These are phyloP conservation scores for Fomitopsis serialis DNA, from an alignment of 768 basidiomycete species.

Conservation along the genomic window DNA sequence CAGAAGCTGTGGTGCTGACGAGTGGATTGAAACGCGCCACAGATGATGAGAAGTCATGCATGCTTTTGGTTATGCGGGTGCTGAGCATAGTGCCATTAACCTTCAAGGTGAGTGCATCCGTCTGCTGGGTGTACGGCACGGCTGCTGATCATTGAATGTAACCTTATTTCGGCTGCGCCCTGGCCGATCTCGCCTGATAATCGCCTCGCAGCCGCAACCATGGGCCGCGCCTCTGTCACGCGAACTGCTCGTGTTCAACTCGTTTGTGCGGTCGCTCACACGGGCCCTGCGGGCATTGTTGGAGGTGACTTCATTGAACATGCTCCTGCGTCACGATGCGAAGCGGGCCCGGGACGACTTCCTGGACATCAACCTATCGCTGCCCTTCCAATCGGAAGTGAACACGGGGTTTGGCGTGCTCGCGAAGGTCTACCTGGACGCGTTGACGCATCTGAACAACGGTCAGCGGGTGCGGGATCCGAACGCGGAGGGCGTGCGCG, in stretches of 20 bases:
- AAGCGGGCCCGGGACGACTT: slow-evolving; percentile 84
- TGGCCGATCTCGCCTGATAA: slow-evolving; percentile 13
- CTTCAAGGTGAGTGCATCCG: slow-evolving; percentile 65
- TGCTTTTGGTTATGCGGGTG: slow-evolving; percentile 95
- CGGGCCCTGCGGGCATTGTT: slow-evolving; percentile 85
- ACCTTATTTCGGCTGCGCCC: neutral
- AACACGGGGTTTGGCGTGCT: slow-evolving; percentile 98
- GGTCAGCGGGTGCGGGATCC: slow-evolving; percentile 72
- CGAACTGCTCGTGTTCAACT: slow-evolving; percentile 96
- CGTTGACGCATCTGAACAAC: slow-evolving; percentile 83
- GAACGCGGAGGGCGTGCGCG: slow-evolving; percentile 71
- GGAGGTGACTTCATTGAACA: slow-evolving; percentile 89
- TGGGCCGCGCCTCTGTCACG: slow-evolving; percentile 97
- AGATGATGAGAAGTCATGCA: slow-evolving; percentile 93
- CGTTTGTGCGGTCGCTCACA: slow-evolving; percentile 88
- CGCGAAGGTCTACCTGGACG: slow-evolving; percentile 94
- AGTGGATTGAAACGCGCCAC: slow-evolving; percentile 17
- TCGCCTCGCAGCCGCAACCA: slow-evolving; percentile 57
- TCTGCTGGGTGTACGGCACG: slow-evolving; percentile 1
- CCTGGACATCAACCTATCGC: slow-evolving; percentile 84
- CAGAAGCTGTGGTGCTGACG: slow-evolving; percentile 19
- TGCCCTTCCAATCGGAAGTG: slow-evolving; percentile 94
- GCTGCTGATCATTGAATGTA: slow-evolving; percentile 4
- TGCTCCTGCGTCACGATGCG: slow-evolving; percentile 88
- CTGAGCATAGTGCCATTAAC: slow-evolving; percentile 91